Conservation (phyloP, 2,329 filamentous ascomycete genomes). For the Colletotrichum liriopes region DNA sequence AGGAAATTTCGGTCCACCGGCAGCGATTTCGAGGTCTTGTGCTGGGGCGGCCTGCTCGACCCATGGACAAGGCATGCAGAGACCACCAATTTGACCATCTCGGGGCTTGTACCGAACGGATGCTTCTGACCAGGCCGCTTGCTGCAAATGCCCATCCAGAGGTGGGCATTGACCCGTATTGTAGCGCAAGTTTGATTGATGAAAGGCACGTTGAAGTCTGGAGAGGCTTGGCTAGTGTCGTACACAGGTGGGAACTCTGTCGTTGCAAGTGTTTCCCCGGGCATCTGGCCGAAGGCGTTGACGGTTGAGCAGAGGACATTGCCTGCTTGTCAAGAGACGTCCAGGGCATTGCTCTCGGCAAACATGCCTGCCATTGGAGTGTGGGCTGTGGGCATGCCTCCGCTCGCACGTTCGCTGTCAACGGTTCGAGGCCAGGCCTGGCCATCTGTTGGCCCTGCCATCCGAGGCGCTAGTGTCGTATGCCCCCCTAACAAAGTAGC, state of each 20-base stretch:
- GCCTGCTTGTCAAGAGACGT: neutral
- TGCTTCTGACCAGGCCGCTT: neutral
- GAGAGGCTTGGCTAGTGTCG: neutral
- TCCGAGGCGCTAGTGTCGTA: conserved; percentile 18
- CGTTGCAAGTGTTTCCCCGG: conserved; percentile 23
- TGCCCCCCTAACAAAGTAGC: conserved; percentile 10
- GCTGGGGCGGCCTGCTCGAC: conserved; percentile 7
- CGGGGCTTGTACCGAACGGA: conserved; percentile 4
- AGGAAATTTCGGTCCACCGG: conserved; percentile 41
- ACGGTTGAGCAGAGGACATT: neutral
- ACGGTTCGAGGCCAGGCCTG: conserved; percentile 35
- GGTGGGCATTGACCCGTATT: conserved; percentile 2
- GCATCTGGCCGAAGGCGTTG: conserved; percentile 30
- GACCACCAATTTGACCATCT: neutral
- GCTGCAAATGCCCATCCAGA: neutral
- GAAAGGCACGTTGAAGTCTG: neutral
- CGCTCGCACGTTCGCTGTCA: conserved; percentile 28
- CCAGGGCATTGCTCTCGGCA: neutral
- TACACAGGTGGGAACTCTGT: conserved; percentile 8
- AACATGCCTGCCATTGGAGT: conserved; percentile 11
- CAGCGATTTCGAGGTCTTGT: conserved; percentile 29
- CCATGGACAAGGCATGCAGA: neutral
- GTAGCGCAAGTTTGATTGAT: conserved; percentile 2
- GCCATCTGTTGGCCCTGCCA: conserved; percentile 28
- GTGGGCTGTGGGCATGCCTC: neutral